phyloP scores from a whole-genome alignment of 257 asterid species.

The Anisodus tanguticus region DNA sequence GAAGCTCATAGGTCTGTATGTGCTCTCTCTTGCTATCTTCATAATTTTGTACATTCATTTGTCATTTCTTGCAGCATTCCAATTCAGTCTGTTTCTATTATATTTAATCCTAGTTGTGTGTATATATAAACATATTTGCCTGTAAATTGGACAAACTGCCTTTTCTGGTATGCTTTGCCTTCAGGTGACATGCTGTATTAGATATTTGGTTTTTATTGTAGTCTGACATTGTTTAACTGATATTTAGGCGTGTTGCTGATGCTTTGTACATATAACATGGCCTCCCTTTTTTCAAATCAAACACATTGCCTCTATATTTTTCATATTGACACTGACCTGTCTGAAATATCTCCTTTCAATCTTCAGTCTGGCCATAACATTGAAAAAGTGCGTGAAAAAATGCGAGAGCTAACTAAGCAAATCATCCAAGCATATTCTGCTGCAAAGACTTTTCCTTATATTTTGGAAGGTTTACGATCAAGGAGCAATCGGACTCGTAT shows the following conservation, averaged over 20 bases:
- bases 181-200: background rate
- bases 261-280: background rate
- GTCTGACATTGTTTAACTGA: background rate
- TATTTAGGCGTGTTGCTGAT: background rate
- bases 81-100: background rate
- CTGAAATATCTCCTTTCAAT: constrained; percentile 29
- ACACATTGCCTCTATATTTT: background rate
- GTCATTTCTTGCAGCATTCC: background rate
- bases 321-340: background rate
- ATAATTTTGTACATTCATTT: background rate
- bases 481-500: constrained; percentile 93
- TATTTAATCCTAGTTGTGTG: background rate
- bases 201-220: background rate
- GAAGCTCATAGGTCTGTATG: background rate
- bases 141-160: background rate
- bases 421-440: constrained; percentile 78
- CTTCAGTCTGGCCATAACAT: constrained; percentile 94
- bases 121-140: background rate
- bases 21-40: background rate
- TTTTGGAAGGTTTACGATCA: constrained; percentile 96
- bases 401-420: constrained; percentile 91
- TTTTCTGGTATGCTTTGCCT: background rate
- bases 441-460: constrained; percentile 82
- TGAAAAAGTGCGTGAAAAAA: constrained; percentile 89
- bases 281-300: background rate